These are phyloP conservation scores for Colletotrichum coccodes DNA, from an alignment of 2,329 filamentous ascomycete genomes.

Conservation along the genomic window DNA sequence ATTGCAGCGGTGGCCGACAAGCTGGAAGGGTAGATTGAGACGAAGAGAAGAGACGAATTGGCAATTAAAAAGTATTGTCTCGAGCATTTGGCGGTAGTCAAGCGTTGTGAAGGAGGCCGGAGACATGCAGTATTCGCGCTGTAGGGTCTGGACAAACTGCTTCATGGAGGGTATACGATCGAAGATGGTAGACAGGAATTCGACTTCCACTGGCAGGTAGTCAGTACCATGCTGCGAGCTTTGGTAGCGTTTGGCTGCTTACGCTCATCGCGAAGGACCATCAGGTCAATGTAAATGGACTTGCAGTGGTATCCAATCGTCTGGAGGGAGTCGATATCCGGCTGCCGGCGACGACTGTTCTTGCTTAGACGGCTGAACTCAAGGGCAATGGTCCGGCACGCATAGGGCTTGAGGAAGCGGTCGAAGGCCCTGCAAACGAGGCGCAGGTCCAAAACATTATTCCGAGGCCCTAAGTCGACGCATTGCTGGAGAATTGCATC, in stretches of 20 bases:
- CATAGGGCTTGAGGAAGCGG: conserved; percentile 54
- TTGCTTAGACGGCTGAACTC: conserved; percentile 60
- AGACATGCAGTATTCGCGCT: conserved; percentile 58
- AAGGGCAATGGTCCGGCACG: conserved; percentile 58
- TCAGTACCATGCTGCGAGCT: neutral
- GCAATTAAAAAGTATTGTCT: conserved; percentile 54
- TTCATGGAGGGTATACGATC: conserved; percentile 56
- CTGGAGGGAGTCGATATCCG: conserved; percentile 52
- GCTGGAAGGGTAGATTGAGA: conserved; percentile 61
- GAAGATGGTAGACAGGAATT: conserved; percentile 58
- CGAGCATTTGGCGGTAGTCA: conserved; percentile 55
- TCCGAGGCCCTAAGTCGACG: conserved; percentile 54
- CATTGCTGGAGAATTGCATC: conserved; percentile 56
- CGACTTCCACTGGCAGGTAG: conserved; percentile 54
- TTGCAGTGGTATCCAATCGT: conserved; percentile 59
- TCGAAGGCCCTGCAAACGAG: conserved; percentile 62
- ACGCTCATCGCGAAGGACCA: conserved; percentile 63
- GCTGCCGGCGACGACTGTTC: conserved; percentile 44
- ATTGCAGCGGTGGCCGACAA: conserved; percentile 56
- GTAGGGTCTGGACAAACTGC: conserved; percentile 54
- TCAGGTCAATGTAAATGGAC: conserved; percentile 61
- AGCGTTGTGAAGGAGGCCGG: conserved; percentile 59
- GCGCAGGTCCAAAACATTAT: conserved; percentile 54
- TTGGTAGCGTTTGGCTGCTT: conserved; percentile 2
- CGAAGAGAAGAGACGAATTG: conserved; percentile 57